Conservation (phyloP, 495 filamentous ascomycete genomes). For the Trichodelitschia bisporula region DNA sequence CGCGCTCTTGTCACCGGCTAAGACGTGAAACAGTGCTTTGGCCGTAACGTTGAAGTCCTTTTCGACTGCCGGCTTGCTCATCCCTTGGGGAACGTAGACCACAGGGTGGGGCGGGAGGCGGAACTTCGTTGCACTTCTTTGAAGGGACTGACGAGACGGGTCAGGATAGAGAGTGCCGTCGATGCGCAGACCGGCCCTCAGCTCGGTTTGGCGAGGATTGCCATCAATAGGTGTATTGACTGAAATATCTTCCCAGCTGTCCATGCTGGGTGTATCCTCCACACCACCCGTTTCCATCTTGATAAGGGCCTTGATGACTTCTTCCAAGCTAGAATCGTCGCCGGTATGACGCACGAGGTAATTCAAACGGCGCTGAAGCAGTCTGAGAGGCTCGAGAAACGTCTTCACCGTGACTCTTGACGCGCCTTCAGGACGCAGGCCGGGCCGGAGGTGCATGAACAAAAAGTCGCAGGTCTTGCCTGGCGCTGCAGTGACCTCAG, state of each 20-base stretch:
- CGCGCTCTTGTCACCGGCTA: conserved; percentile 86
- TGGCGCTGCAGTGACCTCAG: conserved; percentile 70
- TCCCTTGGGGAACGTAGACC: conserved; percentile 55
- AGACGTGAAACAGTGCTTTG: conserved; percentile 82
- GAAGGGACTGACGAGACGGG: conserved; percentile 22
- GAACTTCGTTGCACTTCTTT: conserved; percentile 38
- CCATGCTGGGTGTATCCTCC: conserved; percentile 43
- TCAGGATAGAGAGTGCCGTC: conserved; percentile 28
- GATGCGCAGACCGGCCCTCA: conserved; percentile 33
- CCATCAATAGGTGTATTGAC: conserved; percentile 35
- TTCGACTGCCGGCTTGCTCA: conserved; percentile 45
- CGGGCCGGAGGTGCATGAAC: conserved; percentile 55
- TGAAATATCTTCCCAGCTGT: conserved; percentile 83
- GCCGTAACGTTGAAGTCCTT: conserved; percentile 65
- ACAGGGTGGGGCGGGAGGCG: conserved; percentile 67
- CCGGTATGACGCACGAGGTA: conserved; percentile 38
- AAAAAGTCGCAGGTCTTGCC: conserved; percentile 86
- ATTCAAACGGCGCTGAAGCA: conserved; percentile 65
- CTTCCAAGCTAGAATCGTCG: conserved; percentile 33
- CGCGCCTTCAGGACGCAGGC: conserved; percentile 29
- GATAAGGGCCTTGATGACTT: conserved; percentile 37
- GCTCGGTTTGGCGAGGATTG: conserved; percentile 24
- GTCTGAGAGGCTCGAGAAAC: conserved; percentile 65
- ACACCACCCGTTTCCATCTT: conserved; percentile 32
- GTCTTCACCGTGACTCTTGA: conserved; percentile 66